Base-by-base conservation (phyloP, 345 rosid genomes). In the Psidium guajava region DNA sequence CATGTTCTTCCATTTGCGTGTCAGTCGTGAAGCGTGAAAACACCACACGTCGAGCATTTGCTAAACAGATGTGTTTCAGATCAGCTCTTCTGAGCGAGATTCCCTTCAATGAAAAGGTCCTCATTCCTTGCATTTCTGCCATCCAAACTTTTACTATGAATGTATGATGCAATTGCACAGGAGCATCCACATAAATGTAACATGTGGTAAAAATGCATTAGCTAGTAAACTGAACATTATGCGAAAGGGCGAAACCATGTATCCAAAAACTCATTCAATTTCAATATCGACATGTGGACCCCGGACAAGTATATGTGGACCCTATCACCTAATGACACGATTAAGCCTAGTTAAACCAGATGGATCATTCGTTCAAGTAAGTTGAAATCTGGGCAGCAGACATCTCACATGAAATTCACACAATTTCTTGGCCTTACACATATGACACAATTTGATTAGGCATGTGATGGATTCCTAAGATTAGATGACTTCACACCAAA, bases 1-100 rank as follows among this genome's bases (percentile, higher is more conserved):
- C 98, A 50, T 94, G 94, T 88, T 97, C 99, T 84, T 95, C 98
- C 59, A 93, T 95, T 42, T 92, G 91, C 51, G 98, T 88, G 53
- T 85, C 85, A 0, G 98, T 91, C 61, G 91, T 90, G n/a, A 87
- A 88, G 81, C 94, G 94, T 1, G 92, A 92, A 86, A 92, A 86
- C 14, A 88, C 58, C 69, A 89, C 42, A 51, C 95, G 95, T 73
- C 89, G 89, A 24, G 94, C 98, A 90, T 88, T 92, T 75, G 80
- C 88, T 84, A 96, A 92, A 54, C 94, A 94, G 84, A 93, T 57
- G 47, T 87, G 95, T 51, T 91, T 93, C 90, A 94, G 73, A 86
- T 94, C 36, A 0, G 92, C 91, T 40, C 83, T 88, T 85, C 89
- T 94, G 3, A 92, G 85, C 16, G 89, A 83, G 82, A 86, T 94